These are phyloP conservation scores for Fusarium acutatum DNA, from an alignment of 2,329 filamentous ascomycete genomes.

Conservation along the genomic window DNA sequence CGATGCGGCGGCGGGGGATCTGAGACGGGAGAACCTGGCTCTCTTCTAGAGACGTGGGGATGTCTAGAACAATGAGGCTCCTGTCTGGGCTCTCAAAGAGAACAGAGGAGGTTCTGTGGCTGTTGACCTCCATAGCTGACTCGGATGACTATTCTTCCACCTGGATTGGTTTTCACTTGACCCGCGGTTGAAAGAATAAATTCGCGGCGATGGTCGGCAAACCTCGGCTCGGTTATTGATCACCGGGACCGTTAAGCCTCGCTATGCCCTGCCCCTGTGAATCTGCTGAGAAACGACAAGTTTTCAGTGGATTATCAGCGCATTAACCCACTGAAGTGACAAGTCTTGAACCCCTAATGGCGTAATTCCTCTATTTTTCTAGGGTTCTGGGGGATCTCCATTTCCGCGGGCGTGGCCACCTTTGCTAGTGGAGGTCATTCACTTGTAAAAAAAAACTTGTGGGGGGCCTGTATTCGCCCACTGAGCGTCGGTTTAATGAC, in stretches of 20 bases:
- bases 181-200: constrained; percentile 22
- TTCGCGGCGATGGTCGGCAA: constrained; percentile 40
- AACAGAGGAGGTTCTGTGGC: constrained; percentile 38
- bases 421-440: constrained; percentile 2
- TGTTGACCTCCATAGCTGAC: constrained; percentile 4
- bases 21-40: constrained; percentile 63
- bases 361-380: constrained; percentile 12
- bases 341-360: constrained; percentile 1
- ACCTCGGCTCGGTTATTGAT: constrained; percentile 43
- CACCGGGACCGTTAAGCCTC: constrained; percentile 25
- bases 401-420: constrained; percentile 33
- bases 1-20: constrained; percentile 50
- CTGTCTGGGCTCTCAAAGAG: constrained; percentile 47
- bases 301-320: constrained; percentile 18
- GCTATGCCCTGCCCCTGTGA: background rate
- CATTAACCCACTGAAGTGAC: constrained; percentile 19
- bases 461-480: constrained; percentile 18
- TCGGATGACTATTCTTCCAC: constrained; percentile 15
- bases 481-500: constrained; percentile 42
- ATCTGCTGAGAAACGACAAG: constrained; percentile 6
- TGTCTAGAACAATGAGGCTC: constrained; percentile 69
- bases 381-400: constrained; percentile 21
- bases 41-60: constrained; percentile 74
- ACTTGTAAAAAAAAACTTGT: constrained; percentile 10
- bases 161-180: background rate